Base-by-base conservation (phyloP, 257 asterid genomes). In the Voacanga thouarsii region DNA sequence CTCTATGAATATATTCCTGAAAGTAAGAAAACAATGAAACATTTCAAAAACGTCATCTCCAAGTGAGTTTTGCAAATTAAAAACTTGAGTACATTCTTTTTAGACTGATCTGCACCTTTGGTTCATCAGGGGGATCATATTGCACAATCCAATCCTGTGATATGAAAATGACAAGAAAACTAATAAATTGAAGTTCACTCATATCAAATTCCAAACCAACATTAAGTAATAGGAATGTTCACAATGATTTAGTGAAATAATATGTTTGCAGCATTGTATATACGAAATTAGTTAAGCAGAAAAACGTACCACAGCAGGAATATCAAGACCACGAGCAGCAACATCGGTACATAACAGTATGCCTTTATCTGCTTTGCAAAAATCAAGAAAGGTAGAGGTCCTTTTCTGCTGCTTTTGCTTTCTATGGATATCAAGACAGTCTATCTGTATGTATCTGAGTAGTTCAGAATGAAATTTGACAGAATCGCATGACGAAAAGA, bases 241-340 rank as follows among this genome's bases (percentile, higher is more conserved):
- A 56, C 26, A 56, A 51, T 15, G 5, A 51, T 51, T 51, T 51
- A 51, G 21, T 18, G 24, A 47, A 47, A 55, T 55, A 18, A 57
- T 33, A 57, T 57, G 30, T 57, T 57, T 12, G 5, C 28, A 57
- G 65, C 10, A 15, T n/a, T 6, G 79, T 33, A 15, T 11, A 74
- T 50, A 18, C 30, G 44, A 5, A 63, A 79, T 43, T 41, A 74
- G 71, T 82, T 53, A 72, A 74, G 57, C 2, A 64, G 57, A 33
- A 49, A 41, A 82, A 63, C 88, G 80, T 93, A 96, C 99, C 98
- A 96, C 98, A 72, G 91, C 84, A 74, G 98, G 99, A 84, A 96
- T 93, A 87, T 96, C 98, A 78, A 96, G 97, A 76, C 99, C 99
- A 82, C 99, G 98, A 71, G 99, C 97, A 28, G 98, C 99, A 15